Evolutionary conservation across 2,329 filamentous ascomycete genomes (phyloP), one percentile per base, ranked within the genome.

Genomic region (Penicillium polonicum): DNA sequence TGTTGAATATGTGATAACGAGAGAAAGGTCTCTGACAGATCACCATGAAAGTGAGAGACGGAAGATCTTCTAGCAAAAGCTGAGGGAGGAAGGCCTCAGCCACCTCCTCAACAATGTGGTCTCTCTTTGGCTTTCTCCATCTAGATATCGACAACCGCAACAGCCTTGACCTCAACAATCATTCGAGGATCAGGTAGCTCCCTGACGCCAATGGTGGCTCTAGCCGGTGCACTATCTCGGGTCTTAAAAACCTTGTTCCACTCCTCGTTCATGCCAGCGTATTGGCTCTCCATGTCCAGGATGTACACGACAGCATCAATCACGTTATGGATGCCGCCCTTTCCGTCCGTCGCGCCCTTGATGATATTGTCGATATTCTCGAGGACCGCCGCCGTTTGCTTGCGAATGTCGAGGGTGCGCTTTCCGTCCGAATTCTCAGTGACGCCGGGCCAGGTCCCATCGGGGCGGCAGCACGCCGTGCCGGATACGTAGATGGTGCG

Each of bases 221-320:
- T 54, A 21, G 54, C 55, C 1, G 77, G 77, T 1, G 76, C 77
- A 51, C 62, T 68, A 1, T 60, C 67, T 7, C 75, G 69, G 33
- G 72, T 70, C 15, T 68, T 29, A 58, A 76, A 80, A 8, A 79
- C 69, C 62, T 76, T 76, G 59, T 79, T 79, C 78, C 77, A 79
- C 61, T 76, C 77, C 61, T 78, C 76, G 50, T 80, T 79, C 76
- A 79, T 79, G 17, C 72, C 77, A 5, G 70, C 68, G 57, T 80
- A 79, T 31, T 80, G 67, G 0, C 61, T 66, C 58, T 77, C 70
- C 74, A 78, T 78, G 57, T 79, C 74, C 10, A 74, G 43, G 5
- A 79, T 63, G 52, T 77, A 79, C 12, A 79, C 74, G 12, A 74
- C 72, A 3, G 76, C 66, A 44, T 78, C 75, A 4, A 29, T 29